phyloP scores from a whole-genome alignment of 495 filamentous ascomycete genomes.

The Aspergillus cristatus region DNA sequence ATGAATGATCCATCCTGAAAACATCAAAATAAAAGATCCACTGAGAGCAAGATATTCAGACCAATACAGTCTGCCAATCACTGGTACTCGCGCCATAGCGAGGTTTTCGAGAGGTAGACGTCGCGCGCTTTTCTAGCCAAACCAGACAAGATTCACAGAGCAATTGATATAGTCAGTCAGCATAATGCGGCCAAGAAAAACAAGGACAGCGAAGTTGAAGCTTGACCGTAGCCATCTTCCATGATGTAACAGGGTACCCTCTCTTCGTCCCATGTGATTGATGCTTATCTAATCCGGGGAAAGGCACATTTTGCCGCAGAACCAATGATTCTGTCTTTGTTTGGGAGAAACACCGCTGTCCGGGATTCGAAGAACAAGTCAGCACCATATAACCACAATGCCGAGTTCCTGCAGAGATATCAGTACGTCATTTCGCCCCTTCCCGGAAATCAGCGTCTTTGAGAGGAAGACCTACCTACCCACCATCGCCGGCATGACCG shows the following conservation, averaged over 20 bases:
- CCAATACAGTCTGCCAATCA: slow-evolving; percentile 73
- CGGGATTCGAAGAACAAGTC: no score
- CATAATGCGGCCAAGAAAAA: slow-evolving; percentile 1
- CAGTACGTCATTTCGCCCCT: slow-evolving; percentile 46
- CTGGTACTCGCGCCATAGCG: slow-evolving; percentile 64
- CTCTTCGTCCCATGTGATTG: slow-evolving; percentile 16
- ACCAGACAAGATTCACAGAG: no score
- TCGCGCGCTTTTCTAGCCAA: no score
- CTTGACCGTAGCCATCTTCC: no score
- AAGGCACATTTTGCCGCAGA: slow-evolving; percentile 12
- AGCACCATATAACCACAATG: slow-evolving; percentile 53
- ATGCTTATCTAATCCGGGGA: slow-evolving; percentile 34
- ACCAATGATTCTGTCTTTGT: no score
- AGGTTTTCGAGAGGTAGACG: no score
- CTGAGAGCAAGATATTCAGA: slow-evolving; percentile 80
- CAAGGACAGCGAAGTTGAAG: not conserved
- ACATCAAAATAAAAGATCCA: slow-evolving; percentile 70
- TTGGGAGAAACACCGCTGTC: no score
- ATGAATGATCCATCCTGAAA: slow-evolving; percentile 70
- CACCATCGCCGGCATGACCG: no score
- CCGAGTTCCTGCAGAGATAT: slow-evolving; percentile 95
- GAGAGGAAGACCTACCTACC: not conserved
- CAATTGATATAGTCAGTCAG: no score
- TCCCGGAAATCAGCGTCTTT: slow-evolving; percentile 3
- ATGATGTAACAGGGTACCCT: no score